Evolutionary conservation across 169 alveolate species (phyloP), one percentile per base, ranked within the genome.

Genomic region (Cryptosporidium sp.): DNA sequence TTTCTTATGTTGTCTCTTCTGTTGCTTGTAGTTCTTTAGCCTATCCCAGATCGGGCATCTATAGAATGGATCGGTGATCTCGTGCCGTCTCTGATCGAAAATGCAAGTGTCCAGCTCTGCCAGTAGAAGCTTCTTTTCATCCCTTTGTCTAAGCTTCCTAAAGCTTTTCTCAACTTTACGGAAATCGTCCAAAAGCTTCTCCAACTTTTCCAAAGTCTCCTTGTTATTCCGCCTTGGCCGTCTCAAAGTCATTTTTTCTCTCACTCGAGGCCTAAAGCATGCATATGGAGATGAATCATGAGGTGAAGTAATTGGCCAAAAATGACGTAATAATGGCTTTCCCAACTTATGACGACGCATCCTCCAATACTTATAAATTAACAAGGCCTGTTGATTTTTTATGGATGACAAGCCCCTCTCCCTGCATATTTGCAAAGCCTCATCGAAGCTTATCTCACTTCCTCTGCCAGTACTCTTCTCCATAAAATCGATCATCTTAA

Each of bases 1-100:
- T 42, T 80, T 80, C 65, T 80, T 80, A 10, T 75, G 86, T 33
- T 60, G 75, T 18, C 75, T 60, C 51, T 80, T 80, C 42, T 80
- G 75, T 26, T 60, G 44, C 52, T 94, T 95, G 70, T 92, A 91
- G 85, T 95, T 95, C 56, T 86, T 75, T 16, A 95, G 93, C 60
- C 95, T 93, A 51, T 94, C 91, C 97, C 97, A 95, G 84, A 92
- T 85, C 7, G 97, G 97, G 51, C 95, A 95, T 29, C 94, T 93
- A 84, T 95, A 95, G 18, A 93, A 94, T 18, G 93, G 92, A 73
- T 95, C 97, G 21, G 85, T 85, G 18, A 92, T 85, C 73, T 95
- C 97, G 80, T 94, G 93, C 29, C 95, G 84, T 39, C 92, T 91
- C 86, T 95, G 97, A 91, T 95, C 97, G 48, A 94, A 94, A 56